Conservation (phyloP, 2,329 filamentous ascomycete genomes). For the Cryphonectria carpinicola region DNA sequence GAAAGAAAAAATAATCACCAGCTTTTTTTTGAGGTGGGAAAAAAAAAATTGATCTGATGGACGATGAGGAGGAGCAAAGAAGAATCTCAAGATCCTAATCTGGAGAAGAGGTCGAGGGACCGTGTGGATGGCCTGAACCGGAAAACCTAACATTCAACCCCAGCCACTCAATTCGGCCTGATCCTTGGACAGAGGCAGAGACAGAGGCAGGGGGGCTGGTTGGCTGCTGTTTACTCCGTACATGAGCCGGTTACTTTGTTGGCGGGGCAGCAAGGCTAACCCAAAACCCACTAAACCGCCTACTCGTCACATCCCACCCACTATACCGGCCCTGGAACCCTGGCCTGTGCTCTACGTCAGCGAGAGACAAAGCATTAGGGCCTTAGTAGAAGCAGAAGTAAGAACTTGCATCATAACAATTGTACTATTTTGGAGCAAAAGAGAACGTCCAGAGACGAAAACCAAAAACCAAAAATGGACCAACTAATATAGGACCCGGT, state of each 20-base stretch:
- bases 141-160: constrained; percentile 4
- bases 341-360: constrained; percentile 7
- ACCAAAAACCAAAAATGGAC: not conserved
- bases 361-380: not conserved
- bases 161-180: constrained; percentile 21
- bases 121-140: constrained; percentile 6
- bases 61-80: constrained; percentile 9
- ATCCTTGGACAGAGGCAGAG: constrained; percentile 14
- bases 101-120: constrained; percentile 1
- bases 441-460: not conserved
- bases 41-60: not conserved
- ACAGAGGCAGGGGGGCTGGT: constrained; percentile 12
- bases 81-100: not conserved
- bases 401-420: not conserved
- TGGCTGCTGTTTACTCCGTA: constrained; percentile 19
- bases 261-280: constrained; percentile 16
- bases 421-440: not conserved
- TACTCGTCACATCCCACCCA: not conserved
- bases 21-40: not conserved
- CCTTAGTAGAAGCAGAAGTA: not conserved
- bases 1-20: constrained; percentile 13
- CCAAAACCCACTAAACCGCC: not conserved
- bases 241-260: constrained; percentile 3
- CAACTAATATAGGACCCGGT: not conserved
- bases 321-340: not conserved